Base-by-base conservation (phyloP, 2,329 filamentous ascomycete genomes). In the Davidsoniella eucalypti region DNA sequence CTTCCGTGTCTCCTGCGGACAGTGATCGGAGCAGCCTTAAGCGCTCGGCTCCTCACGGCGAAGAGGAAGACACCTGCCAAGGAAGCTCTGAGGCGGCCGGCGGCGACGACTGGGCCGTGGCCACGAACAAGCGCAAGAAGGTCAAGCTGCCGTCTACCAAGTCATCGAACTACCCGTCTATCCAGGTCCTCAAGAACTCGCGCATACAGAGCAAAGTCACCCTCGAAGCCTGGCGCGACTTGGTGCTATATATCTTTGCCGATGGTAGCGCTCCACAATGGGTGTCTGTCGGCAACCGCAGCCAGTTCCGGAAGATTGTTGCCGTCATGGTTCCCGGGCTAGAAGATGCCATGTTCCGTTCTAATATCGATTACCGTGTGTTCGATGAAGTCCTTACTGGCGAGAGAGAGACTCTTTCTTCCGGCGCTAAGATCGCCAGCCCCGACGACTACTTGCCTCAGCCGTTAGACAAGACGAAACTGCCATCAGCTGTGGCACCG, bases 301-400 rank as follows among this genome's bases (percentile, higher is more conserved):
- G 75, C 5, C 70, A 78, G 52, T 78, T 84, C 57, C 69, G 77
- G 55, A 93, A 92, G 65, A 82, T 93, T 26, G 88, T 96, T 26
- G 76, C 85, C 39, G 68, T 98, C 56, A 90, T 95, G 84, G 80
- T 95, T 9, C 92, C 92, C 9, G 92, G 92, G 0, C 67, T 98
- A 21, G 90, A 96, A 61, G 76, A 86, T 59, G 83, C 79, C 55
- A 92, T 96, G 84, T 94, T 96, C 66, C 77, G 83, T 62, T 72
- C 76, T 10, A 44, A 43, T 16, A 45, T 49, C 33, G 61, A 65
- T 37, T 69, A 73, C 37, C 66, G 78, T 55, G 60, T 64, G 8
- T 64, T 60, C 1, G 76, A 71, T 58, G 55, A 55, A 50, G 49
- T 58, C 45, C 57, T 61, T 18, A 57, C 58, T 51, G 54, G 57